These are phyloP conservation scores for Nemania sp. DNA, from an alignment of 2,329 filamentous ascomycete species.

Conservation along the genomic window DNA sequence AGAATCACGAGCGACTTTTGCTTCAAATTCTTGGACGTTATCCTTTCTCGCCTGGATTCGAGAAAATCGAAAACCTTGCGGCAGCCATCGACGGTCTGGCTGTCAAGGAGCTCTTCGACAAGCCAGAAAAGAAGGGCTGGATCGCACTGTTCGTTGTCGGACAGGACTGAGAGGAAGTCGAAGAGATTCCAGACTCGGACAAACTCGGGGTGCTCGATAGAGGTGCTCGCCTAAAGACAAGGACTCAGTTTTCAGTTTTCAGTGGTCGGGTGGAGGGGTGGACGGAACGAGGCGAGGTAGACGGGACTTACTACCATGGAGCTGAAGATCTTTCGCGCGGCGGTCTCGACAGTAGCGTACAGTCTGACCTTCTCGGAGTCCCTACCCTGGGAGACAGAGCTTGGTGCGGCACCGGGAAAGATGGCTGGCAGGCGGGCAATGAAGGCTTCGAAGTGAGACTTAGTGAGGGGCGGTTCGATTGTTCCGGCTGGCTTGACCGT, in stretches of 20 bases:
- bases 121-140: slow-evolving; percentile 88
- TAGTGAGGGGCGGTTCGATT: slow-evolving; percentile 81
- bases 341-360: slow-evolving; percentile 83
- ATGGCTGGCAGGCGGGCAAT: slow-evolving; percentile 58
- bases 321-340: slow-evolving; percentile 84
- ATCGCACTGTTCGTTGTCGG: slow-evolving; percentile 82
- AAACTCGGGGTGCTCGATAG: slow-evolving; percentile 82
- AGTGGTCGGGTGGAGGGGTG: slow-evolving; percentile 47
- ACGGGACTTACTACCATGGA: slow-evolving; percentile 74
- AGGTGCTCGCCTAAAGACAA: slow-evolving; percentile 73
- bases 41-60: slow-evolving; percentile 89
- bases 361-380: slow-evolving; percentile 64
- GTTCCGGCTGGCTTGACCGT: slow-evolving; percentile 67
- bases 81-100: slow-evolving; percentile 93
- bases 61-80: slow-evolving; percentile 93
- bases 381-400: slow-evolving; percentile 44
- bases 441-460: slow-evolving; percentile 71
- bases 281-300: neutral
- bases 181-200: slow-evolving; percentile 92
- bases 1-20: slow-evolving; percentile 90
- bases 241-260: too few relatives aligned
- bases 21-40: slow-evolving; percentile 83
- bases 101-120: slow-evolving; percentile 94
- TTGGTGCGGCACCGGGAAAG: slow-evolving; percentile 53
- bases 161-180: slow-evolving; percentile 89